Conservation (phyloP, 2,329 filamentous ascomycete genomes). For the Colletotrichum tropicicola region DNA sequence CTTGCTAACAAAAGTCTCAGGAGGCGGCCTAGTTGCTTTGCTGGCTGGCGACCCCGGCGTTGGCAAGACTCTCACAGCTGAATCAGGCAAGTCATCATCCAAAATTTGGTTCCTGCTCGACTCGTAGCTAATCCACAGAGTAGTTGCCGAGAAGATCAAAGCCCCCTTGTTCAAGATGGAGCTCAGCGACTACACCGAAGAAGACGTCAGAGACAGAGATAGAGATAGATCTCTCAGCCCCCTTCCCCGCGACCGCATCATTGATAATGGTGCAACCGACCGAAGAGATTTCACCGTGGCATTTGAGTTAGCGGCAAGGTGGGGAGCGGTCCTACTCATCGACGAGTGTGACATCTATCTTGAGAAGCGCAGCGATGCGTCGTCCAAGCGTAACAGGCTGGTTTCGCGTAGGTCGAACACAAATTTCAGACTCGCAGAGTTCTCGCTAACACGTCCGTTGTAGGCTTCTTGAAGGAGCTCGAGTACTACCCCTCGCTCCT, state of each 20-base stretch:
- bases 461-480: constrained; percentile 77
- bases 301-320: constrained; percentile 57
- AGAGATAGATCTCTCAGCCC: neutral
- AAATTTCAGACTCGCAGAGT: neutral
- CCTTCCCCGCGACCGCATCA: neutral
- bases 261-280: neutral
- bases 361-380: constrained; percentile 72
- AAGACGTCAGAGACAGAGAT: constrained; percentile 46
- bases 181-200: constrained; percentile 71
- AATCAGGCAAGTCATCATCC: constrained; percentile 32
- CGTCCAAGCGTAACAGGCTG: constrained; percentile 19
- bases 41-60: constrained; percentile 44
- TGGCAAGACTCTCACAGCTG: constrained; percentile 50
- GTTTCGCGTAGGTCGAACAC: constrained; percentile 11
- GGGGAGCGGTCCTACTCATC: constrained; percentile 85
- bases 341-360: constrained; percentile 89
- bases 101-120: too few species aligned
- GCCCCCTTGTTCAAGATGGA: constrained; percentile 50
- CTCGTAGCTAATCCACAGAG: constrained; percentile 20
- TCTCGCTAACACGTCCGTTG: too few species aligned
- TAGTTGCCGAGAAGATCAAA: constrained; percentile 47
- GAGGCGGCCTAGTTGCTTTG: constrained; percentile 43
- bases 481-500: constrained; percentile 95
- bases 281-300: constrained; percentile 45
- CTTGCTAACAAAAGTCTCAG: neutral